A percentile compares a stretch with the other conserved stretches of the same genome.
phyloP scores from a whole-genome alignment of 768 basidiomycete genomes.

The Russula griseocarnosa region DNA sequence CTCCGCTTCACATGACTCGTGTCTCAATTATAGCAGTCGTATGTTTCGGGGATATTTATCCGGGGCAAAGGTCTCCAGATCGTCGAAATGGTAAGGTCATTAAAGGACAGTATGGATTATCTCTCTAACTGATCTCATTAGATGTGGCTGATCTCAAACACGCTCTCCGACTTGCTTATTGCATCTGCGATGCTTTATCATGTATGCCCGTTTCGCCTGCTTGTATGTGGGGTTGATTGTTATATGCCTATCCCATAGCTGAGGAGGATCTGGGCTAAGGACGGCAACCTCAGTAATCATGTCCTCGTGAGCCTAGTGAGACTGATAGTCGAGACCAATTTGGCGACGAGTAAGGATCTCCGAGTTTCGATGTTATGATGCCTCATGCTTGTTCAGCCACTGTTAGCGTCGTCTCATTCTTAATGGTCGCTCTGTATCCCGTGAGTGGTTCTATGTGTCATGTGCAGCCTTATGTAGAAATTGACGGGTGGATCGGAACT shows the following conservation, averaged over 20 bases:
- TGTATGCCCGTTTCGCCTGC: neutral
- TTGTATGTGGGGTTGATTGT: neutral
- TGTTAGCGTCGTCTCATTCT: neutral
- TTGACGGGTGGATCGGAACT: neutral
- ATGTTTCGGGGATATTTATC: neutral
- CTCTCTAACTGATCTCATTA: neutral
- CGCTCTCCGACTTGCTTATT: slow-evolving; percentile 10
- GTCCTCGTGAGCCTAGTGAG: slow-evolving; percentile 28
- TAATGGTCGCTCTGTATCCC: neutral
- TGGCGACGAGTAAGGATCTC: slow-evolving; percentile 17
- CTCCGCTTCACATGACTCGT: neutral
- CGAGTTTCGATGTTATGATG: too few relatives aligned
- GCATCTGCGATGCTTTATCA: neutral
- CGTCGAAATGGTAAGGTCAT: neutral
- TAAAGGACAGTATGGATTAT: neutral
- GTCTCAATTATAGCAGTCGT: slow-evolving; percentile 2
- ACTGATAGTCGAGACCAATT: slow-evolving; percentile 31
- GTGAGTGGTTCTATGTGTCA: slow-evolving; percentile 1
- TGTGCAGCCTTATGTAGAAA: neutral
- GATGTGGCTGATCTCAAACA: slow-evolving; percentile 9
- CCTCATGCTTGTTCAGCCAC: slow-evolving; percentile 1
- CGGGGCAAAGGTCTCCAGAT: neutral
- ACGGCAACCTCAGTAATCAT: neutral
- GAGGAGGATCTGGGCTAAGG: neutral
- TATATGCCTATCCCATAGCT: neutral